Base-by-base conservation (phyloP, 306 rosid species). In the Rubus parviflorus region DNA sequence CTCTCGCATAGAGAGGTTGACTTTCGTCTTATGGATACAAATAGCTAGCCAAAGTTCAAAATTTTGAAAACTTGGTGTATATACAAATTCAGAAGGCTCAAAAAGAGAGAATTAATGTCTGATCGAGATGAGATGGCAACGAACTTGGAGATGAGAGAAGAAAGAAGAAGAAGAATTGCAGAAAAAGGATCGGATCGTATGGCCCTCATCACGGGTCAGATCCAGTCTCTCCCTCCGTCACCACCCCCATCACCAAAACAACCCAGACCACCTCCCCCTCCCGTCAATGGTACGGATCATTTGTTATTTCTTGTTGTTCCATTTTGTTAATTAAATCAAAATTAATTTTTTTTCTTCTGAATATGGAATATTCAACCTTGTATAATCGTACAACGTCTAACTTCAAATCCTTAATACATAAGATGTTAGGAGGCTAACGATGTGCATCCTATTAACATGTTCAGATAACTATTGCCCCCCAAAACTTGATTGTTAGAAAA, bases 181-280 rank as follows among this genome's bases (percentile, higher is more conserved):
- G 91, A 88, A 68, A 82, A 87, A 66, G 96, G 88, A 5, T 74
- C 87, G 0, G 94, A 94, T 83, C 89, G 98, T 3, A 75, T 94
- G 90, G 92, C 94, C 23, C 70, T 87, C 11, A 90, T 90, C 37
- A 90, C 88, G 3, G 93, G 97, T 64, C 75, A 82, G 38, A 75
- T 91, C 72, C 74, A 42, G 10, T 54, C 62, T 43, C 88, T 87
- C 53, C 88, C 89, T 0, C 48, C 86, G 1, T 73, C 88, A 2
- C 80, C 85, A 11, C 78, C 88, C 3, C 76, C 87, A 1, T 82
- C 90, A 6, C 42, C 87, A 23, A 53, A 9, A 25, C 77, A 51
- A 2, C 12, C 47, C 40, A 85, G 65, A 25, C 81, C 75, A 25
- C 81, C 75, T 16, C 67, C 19, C 68, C 81, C 75, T 16, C 67